Conservation (phyloP, 306 rosid genomes). For the Cicer pinnatifidum region DNA sequence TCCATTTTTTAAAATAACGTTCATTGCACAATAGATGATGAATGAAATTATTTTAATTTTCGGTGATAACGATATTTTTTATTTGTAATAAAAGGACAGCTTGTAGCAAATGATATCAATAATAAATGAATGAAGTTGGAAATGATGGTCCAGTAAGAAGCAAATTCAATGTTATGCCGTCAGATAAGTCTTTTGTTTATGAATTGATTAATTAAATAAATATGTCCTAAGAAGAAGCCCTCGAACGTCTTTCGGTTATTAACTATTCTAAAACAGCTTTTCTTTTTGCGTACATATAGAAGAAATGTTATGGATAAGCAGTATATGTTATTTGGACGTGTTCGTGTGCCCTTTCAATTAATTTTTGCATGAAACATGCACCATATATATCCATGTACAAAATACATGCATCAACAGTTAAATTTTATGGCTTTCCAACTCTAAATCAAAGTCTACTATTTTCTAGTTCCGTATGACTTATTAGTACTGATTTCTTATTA, state of each 20-base stretch:
- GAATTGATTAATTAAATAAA: conserved; percentile 12
- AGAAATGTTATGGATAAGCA: not conserved
- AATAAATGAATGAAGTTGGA: not conserved
- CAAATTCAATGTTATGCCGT: not conserved
- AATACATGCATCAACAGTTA: not conserved
- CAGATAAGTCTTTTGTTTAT: not conserved
- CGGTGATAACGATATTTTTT: not conserved
- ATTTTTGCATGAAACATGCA: conserved; percentile 21
- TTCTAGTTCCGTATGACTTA: too few species aligned
- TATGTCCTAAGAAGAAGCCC: not conserved
- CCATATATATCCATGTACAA: not conserved
- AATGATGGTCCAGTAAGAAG: conserved; percentile 11
- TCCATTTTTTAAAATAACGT: not conserved
- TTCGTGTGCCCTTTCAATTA: not conserved
- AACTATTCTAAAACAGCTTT: not conserved
- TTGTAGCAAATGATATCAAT: not conserved
- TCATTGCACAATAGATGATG: not conserved
- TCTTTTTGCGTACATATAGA: not conserved
- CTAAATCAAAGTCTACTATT: too few species aligned
- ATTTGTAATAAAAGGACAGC: not conserved
- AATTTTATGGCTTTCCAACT: too few species aligned
- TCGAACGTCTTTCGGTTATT: conserved; percentile 22
- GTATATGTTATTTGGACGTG: not conserved
- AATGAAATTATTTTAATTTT: not conserved
- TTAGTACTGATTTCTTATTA: too few species aligned